Conservation (phyloP, 257 asterid species). For the Marsdenia floribunda region DNA sequence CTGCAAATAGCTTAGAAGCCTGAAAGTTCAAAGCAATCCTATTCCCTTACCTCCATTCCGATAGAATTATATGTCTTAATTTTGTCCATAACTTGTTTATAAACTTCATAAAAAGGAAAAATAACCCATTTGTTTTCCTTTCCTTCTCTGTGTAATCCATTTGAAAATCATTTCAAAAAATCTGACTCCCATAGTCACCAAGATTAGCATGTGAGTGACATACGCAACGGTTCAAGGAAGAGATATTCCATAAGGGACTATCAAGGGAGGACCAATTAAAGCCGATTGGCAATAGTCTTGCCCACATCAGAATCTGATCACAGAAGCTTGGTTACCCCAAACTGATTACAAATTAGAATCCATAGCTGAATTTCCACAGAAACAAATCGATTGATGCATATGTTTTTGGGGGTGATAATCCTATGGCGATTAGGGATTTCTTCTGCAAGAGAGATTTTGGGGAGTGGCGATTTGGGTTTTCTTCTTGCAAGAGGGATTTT, state of each 20-base stretch:
- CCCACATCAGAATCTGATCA: neutral
- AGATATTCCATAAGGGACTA: neutral
- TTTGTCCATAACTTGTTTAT: slow-evolving; percentile 29
- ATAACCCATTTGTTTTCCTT: neutral
- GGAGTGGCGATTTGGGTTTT: no score
- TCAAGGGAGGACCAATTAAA: neutral
- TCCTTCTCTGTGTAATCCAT: neutral
- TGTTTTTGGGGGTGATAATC: no score
- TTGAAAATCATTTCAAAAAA: neutral
- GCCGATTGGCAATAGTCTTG: neutral
- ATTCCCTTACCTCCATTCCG: slow-evolving; percentile 70
- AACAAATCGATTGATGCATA: no score
- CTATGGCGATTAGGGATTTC: no score
- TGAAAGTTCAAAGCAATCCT: slow-evolving; percentile 39
- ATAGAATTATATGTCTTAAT: slow-evolving; percentile 29
- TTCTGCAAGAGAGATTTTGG: no score
- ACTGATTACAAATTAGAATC: neutral
- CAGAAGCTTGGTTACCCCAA: neutral
- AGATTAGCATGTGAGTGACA: neutral
- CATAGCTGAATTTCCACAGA: no score
- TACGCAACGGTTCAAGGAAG: neutral
- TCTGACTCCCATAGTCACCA: neutral
- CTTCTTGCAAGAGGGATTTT: no score
- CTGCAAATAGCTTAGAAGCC: slow-evolving; percentile 75
- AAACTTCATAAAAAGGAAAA: neutral